These are phyloP conservation scores for Zangia roseola DNA, from an alignment of 768 basidiomycete genomes.

Conservation along the genomic window DNA sequence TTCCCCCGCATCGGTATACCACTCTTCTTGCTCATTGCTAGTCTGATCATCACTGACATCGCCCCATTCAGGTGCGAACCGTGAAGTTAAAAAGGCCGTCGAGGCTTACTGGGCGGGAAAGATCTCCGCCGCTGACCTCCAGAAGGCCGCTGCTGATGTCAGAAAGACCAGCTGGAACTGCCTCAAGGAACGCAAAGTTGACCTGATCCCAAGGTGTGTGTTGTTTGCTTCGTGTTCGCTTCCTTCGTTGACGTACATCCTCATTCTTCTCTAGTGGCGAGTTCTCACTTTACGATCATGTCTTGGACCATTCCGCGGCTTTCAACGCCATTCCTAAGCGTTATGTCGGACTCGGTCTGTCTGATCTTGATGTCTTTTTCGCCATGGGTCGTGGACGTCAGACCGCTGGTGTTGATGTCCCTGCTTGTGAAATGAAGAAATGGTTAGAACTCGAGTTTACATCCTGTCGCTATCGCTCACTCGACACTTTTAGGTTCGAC, in stretches of 20 bases:
- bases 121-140: conserved; percentile 81
- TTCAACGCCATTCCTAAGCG: conserved; percentile 98
- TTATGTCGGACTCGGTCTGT: conserved; percentile 82
- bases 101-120: conserved; percentile 99
- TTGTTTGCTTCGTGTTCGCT: conserved; percentile 1
- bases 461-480: neutral
- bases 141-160: conserved; percentile 82
- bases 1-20: conserved; percentile 78
- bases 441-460: conserved; percentile 57
- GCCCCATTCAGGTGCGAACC: conserved; percentile 68
- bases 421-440: conserved; percentile 99
- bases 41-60: conserved; percentile 2
- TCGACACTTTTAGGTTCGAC: conserved; percentile 69
- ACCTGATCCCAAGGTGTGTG: conserved; percentile 89
- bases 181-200: conserved; percentile 83
- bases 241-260: conserved; percentile 2
- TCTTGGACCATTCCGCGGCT: conserved; percentile 92
- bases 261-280: conserved; percentile 69
- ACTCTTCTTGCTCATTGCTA: neutral
- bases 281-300: conserved; percentile 98
- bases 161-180: conserved; percentile 86
- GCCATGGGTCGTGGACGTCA: conserved; percentile 99
- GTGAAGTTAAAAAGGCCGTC: conserved; percentile 96
- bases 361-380: conserved; percentile 92
- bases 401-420: conserved; percentile 90